These are phyloP conservation scores for Fusarium bulbicola DNA, from an alignment of 2,329 filamentous ascomycete species.

Conservation along the genomic window DNA sequence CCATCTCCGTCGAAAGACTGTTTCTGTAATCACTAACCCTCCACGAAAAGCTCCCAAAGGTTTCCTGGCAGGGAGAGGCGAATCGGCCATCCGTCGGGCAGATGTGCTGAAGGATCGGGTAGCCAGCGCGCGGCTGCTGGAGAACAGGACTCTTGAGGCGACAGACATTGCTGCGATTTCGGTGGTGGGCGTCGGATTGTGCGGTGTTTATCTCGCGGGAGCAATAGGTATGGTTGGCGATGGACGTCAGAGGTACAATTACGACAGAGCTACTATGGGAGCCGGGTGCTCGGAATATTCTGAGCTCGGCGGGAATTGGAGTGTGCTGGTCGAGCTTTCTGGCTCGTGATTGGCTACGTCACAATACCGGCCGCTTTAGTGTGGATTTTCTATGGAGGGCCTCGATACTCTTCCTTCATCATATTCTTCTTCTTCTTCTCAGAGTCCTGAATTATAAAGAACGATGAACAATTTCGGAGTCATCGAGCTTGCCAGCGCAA, in stretches of 20 bases:
- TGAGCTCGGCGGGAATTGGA: conserved; percentile 20
- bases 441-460: conserved; percentile 5
- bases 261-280: conserved; percentile 22
- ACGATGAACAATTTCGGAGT: conserved; percentile 77
- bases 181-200: not conserved
- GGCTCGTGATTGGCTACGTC: conserved; percentile 42
- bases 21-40: conserved; percentile 57
- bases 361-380: conserved; percentile 21
- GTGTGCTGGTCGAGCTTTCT: conserved; percentile 18
- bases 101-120: conserved; percentile 61
- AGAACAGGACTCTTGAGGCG: conserved; percentile 56
- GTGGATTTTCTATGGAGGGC: conserved; percentile 30
- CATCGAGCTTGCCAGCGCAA: conserved; percentile 79
- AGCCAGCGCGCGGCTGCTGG: conserved; percentile 51
- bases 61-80: conserved; percentile 64
- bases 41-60: conserved; percentile 69
- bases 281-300: conserved; percentile 44
- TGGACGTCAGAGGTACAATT: conserved; percentile 28
- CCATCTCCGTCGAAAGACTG: not conserved
- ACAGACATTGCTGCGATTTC: conserved; percentile 50
- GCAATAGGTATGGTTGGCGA: conserved; percentile 25
- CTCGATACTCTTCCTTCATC: not conserved
- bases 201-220: conserved; percentile 31
- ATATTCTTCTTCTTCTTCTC: not conserved
- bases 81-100: conserved; percentile 54